Evolutionary conservation across 805 yeast genomes (phyloP).

Genomic region (Yamadazyma philogaea): DNA sequence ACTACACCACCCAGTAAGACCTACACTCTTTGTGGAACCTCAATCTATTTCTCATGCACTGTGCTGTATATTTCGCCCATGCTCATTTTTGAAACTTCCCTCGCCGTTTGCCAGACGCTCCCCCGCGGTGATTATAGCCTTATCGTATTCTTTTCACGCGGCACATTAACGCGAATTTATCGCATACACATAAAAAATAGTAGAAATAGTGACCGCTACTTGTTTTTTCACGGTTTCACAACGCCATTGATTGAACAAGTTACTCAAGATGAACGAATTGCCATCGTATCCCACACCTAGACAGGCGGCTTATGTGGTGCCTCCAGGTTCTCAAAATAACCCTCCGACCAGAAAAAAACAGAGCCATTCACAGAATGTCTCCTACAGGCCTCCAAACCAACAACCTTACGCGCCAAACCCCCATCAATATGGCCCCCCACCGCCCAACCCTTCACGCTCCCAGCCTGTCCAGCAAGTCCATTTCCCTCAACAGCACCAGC

Average conservation of each 20-base stretch:
- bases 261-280: conserved; percentile 29
- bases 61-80: too few relatives aligned
- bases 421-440: conserved; percentile 12
- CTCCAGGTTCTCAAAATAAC: conserved; percentile 9
- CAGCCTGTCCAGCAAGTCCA: conserved; percentile 10
- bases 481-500: conserved; percentile 13
- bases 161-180: not conserved
- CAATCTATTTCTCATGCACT: too few relatives aligned
- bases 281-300: conserved; percentile 47
- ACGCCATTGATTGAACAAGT: not conserved
- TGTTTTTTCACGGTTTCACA: not conserved
- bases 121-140: too few relatives aligned
- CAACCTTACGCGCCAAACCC: conserved; percentile 10
- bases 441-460: conserved; percentile 6
- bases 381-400: conserved; percentile 15
- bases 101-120: not conserved
- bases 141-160: not conserved
- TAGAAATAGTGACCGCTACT: not conserved
- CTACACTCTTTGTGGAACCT: too few relatives aligned
- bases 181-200: not conserved
- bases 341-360: conserved; percentile 12
- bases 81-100: too few relatives aligned
- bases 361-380: conserved; percentile 9
- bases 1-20: too few relatives aligned
- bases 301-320: conserved; percentile 36